Conservation (phyloP, 352 stramenopile genomes). For the Pilasporangium apinafurcum region DNA sequence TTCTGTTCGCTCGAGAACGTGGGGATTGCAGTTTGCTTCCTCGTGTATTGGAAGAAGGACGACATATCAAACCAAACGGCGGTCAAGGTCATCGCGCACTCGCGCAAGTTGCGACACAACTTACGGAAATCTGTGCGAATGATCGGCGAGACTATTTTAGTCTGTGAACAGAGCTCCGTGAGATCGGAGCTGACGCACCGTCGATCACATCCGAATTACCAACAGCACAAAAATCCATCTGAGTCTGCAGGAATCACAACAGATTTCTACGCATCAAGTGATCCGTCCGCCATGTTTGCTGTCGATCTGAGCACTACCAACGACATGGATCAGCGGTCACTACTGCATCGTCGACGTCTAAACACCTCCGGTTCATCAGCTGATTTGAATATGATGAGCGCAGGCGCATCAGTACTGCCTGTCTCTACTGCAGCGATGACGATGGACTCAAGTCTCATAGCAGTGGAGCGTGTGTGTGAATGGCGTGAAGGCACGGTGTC, state of each 20-base stretch:
- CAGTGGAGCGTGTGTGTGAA: slow-evolving; percentile 13
- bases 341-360: background rate
- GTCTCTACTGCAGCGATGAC: background rate
- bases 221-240: too few species aligned
- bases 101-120: slow-evolving; percentile 40
- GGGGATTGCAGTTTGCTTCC: slow-evolving; percentile 33
- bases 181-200: too few species aligned
- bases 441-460: background rate
- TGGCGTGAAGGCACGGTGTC: slow-evolving; percentile 54
- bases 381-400: background rate
- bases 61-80: slow-evolving; percentile 45
- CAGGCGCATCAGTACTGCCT: too few species aligned
- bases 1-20: slow-evolving; percentile 49
- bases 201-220: background rate
- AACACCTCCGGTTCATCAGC: background rate
- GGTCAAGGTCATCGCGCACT: slow-evolving; percentile 51
- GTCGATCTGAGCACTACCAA: slow-evolving; percentile 18
- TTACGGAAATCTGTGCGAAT: slow-evolving; percentile 48
- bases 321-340: background rate
- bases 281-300: slow-evolving; percentile 22
- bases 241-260: too few species aligned
- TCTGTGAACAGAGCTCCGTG: slow-evolving; percentile 7
- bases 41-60: slow-evolving; percentile 47
- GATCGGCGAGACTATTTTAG: slow-evolving; percentile 52
- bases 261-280: too few species aligned